Evolutionary conservation across 306 rosid genomes (phyloP), one percentile per base, ranked within the genome.

Genomic region (Inga laurina): DNA sequence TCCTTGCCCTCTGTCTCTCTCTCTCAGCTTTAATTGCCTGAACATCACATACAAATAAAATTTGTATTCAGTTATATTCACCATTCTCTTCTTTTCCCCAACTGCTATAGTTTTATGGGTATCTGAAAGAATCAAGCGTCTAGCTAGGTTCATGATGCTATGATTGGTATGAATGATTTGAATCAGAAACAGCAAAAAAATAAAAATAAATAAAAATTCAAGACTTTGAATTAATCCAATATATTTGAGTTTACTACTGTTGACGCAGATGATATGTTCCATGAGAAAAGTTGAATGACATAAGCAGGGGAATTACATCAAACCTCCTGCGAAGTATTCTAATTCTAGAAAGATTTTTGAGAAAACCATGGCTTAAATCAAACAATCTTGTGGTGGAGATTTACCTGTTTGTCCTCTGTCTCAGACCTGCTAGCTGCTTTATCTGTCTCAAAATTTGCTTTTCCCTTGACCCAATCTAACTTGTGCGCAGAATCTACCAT

Each of bases 1-100:
- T 87, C 84, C 89, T 89, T 73, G 90, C 74, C 83, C 89, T 88
- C 39, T 89, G 87, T 84, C 91, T 87, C 81, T 92, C 97, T 84
- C 90, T 87, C 81, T 92, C 97, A 70, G 30, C 41, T 83, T 82
- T 92, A 24, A 4, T 83, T 77, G 77, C 92, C 97, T 93, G 93
- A 83, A 85, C 48, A 80, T 65, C 0, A 83, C 13, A 62, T 76
- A 34, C 0, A 70, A 27, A 44, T 34, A 19, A 54, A 16, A 86
- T 71, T 72, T 39, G 46, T 34, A 77, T 43, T 76, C 56, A 56
- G 52, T 45, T 10, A 49, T 48, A 52, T 61, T 75, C 70, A 30
- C 49, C 35, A 15, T 15, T 9, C 78, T 69, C 30, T 52, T 19
- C 10, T 8, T 39, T 39, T 46, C 51, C 16, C 14, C 51, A 46